A percentile compares a stretch with the other conserved stretches of the same genome.
These are phyloP conservation scores for Marasmius sp. DNA, from an alignment of 1,284 basidiomycete genomes.

Conservation along the genomic window DNA sequence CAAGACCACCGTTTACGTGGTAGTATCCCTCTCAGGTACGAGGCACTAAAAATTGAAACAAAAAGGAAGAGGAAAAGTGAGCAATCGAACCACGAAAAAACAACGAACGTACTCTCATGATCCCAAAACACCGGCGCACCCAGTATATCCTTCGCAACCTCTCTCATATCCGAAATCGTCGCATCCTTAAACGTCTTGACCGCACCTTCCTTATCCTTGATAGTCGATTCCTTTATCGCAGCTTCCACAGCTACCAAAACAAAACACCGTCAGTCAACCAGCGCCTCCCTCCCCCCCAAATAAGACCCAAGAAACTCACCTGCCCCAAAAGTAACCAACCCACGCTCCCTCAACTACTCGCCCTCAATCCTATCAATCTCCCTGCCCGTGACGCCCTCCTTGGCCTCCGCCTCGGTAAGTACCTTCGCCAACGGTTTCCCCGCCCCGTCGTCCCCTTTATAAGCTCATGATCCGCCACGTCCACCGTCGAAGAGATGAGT, in stretches of 20 bases:
- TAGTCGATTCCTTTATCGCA: slow-evolving; percentile 54
- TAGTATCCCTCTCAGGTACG: slow-evolving; percentile 93
- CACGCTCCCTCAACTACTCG: slow-evolving; percentile 74
- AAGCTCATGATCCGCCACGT: slow-evolving; percentile 77
- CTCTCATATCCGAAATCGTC: no score
- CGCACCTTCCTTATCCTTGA: no score
- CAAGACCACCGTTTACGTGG: slow-evolving; percentile 83
- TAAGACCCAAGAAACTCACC: no score
- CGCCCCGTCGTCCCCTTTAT: slow-evolving; percentile 69
- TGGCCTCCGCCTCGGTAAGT: no score
- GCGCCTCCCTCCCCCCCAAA: no score
- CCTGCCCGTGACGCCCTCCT: slow-evolving; percentile 65
- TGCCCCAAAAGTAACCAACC: slow-evolving; percentile 82
- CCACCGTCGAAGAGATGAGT: slow-evolving; percentile 83
- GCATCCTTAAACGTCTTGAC: no score
- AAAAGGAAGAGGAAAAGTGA: slow-evolving; percentile 2
- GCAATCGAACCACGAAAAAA: slow-evolving; percentile 4
- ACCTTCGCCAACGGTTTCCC: slow-evolving; percentile 72
- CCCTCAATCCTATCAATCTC: slow-evolving; percentile 79
- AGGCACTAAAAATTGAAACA: no score
- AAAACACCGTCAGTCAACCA: background rate
- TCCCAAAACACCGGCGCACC: no score
- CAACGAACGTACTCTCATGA: slow-evolving; percentile 73
- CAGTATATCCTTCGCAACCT: no score
- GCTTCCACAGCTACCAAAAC: slow-evolving; percentile 58